Evolutionary conservation across 2,329 filamentous ascomycete species (phyloP), one percentile per base, ranked within the genome.

Genomic region (Epichloe festucae): DNA sequence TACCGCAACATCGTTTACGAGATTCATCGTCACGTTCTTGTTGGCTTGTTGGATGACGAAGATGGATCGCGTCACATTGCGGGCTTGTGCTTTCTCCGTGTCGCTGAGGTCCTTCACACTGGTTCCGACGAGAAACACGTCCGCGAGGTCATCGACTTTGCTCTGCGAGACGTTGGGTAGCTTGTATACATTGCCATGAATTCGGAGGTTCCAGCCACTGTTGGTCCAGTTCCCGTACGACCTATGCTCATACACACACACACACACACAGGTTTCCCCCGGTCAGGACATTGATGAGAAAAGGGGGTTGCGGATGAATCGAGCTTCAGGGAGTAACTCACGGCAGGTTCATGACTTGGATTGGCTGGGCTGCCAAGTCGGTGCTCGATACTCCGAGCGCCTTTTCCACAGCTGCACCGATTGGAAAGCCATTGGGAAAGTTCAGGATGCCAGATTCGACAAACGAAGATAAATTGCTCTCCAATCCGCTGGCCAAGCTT

Each of bases 131-230:
- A 90, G 73, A 66, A 89, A 88, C 35, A 79, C 65, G 57, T 89
- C 81, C 52, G 85, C 83, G 3, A 89, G 71, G 39, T 82, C 73
- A 57, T 90, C 76, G 45, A 90, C 70, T 58, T 79, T 85, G 36
- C 72, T 69, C 57, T 79, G 72, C 1, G 75, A 77, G 36, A 85
- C 82, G 53, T 86, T 78, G 1, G 86, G 86, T 55, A 85, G 77
- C 65, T 89, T 89, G 73, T 83, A 90, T n/a, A 89, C 82, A 60
- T 89, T 89, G 58, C 86, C 87, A 57, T 85, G 86, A 55, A 89
- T 79, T 31, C 85, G 76, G 3, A 89, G 74, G 55, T 82, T 87
- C 87, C 87, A 90, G 36, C 84, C 84, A 53, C 80, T 67, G n/a
- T 82, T 73, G 1, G 86, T 89, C 81, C 84, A 90, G 56, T 90